Conservation (phyloP, 257 asterid genomes). For the Solanum neorickii region DNA sequence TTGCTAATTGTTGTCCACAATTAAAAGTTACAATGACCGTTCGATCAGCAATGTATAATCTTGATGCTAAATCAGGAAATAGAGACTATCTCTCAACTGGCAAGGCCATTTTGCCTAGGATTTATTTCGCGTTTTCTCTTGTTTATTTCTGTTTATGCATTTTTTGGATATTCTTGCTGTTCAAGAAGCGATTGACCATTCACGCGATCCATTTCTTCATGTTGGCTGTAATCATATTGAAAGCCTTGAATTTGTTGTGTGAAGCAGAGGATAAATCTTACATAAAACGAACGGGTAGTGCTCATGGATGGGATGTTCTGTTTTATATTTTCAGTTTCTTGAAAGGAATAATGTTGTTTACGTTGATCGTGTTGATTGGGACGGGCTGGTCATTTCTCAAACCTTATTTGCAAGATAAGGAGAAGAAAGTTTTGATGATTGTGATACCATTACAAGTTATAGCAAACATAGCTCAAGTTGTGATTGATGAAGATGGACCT, state of each 20-base stretch:
- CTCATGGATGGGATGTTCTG: constrained; percentile 81
- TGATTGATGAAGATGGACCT: constrained; percentile 74
- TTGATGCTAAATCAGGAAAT: constrained; percentile 39
- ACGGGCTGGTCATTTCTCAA: constrained; percentile 88
- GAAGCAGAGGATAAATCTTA: constrained; percentile 81
- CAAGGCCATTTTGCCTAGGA: constrained; percentile 54
- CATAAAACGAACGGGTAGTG: constrained; percentile 56
- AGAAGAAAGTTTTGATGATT: constrained; percentile 74
- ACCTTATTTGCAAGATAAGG: constrained; percentile 81
- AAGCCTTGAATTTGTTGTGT: constrained; percentile 52
- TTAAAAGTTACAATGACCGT: constrained; percentile 54
- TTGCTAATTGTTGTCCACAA: constrained; percentile 58
- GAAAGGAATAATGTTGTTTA: constrained; percentile 58
- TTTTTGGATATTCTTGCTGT: constrained; percentile 45
- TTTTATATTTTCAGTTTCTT: constrained; percentile 62
- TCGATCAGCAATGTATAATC: constrained; percentile 58
- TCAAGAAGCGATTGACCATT: constrained; percentile 46
- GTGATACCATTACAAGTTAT: constrained; percentile 77
- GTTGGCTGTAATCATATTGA: constrained; percentile 54
- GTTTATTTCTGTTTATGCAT: constrained; percentile 36
- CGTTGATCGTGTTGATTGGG: constrained; percentile 71
- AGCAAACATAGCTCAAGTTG: constrained; percentile 79
- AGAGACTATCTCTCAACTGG: constrained; percentile 79
- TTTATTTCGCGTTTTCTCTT: constrained; percentile 47
- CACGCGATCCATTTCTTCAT: constrained; percentile 65